Percentiles rank a stretch among this genome's conserved stretches.
phyloP scores from a whole-genome alignment of 768 basidiomycete genomes.

The Kwoniella dendrophila region DNA sequence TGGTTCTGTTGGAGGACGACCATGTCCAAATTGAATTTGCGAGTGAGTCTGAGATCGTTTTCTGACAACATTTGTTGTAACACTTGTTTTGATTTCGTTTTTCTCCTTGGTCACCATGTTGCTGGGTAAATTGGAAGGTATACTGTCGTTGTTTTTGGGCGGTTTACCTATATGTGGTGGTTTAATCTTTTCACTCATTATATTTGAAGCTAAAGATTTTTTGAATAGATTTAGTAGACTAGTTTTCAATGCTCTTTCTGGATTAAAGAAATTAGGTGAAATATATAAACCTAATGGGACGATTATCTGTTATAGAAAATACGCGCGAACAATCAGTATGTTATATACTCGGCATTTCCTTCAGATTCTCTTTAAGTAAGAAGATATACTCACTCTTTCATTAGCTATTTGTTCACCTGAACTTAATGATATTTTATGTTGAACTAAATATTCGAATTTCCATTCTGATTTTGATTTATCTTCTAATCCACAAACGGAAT shows the following conservation, averaged over 20 bases:
- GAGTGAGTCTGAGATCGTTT: conserved; percentile 7
- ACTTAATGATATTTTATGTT: conserved; percentile 62
- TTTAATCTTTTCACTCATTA: conserved; percentile 32
- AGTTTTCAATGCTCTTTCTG: conserved; percentile 26
- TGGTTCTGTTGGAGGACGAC: background rate
- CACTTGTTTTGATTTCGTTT: background rate
- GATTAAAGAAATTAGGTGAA: conserved; percentile 24
- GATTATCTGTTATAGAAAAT: conserved; percentile 20
- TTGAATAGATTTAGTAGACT: conserved; percentile 35
- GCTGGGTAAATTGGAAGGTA: background rate
- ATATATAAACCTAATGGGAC: conserved; percentile 27
- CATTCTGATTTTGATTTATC: conserved; percentile 63
- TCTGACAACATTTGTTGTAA: background rate
- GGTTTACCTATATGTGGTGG: conserved; percentile 31
- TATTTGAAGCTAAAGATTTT: conserved; percentile 30
- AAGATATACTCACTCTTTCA: conserved; percentile 62
- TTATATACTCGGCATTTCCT: too few relatives aligned
- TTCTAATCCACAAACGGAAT: conserved; percentile 72
- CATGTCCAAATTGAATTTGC: background rate
- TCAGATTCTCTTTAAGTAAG: too few relatives aligned
- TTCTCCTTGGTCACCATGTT: background rate
- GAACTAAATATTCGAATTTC: conserved; percentile 79
- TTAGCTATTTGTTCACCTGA: conserved; percentile 62
- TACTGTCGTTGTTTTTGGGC: background rate
- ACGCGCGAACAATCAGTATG: too few relatives aligned